Conservation (phyloP, 495 filamentous ascomycete species). For the Aspergillus panamensis region DNA sequence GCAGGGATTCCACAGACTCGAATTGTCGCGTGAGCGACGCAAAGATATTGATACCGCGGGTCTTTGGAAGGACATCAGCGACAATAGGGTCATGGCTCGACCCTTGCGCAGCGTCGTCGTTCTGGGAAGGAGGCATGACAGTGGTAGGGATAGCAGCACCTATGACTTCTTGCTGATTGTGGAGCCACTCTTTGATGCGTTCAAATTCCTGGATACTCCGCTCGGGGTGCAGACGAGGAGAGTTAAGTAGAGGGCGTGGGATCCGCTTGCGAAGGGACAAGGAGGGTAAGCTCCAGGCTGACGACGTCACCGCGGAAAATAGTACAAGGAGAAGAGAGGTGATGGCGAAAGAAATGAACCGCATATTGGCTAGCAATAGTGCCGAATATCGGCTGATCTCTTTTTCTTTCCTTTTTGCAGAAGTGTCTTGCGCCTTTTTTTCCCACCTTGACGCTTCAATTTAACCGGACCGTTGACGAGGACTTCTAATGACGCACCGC, state of each 20-base stretch:
- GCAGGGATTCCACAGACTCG: slow-evolving; percentile 61
- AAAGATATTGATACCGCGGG: slow-evolving; percentile 82
- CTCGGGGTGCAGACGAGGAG: slow-evolving; percentile 17
- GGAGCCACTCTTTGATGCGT: slow-evolving; percentile 22
- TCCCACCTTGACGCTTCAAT: neutral
- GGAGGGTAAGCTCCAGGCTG: slow-evolving; percentile 11
- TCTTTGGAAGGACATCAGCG: slow-evolving; percentile 81
- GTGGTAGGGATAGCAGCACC: slow-evolving; percentile 28
- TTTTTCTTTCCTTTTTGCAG: neutral
- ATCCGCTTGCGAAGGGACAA: slow-evolving; percentile 22
- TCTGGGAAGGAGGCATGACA: slow-evolving; percentile 36
- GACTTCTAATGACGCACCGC: slow-evolving; percentile 15
- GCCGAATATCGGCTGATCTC: neutral
- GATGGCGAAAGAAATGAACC: neutral
- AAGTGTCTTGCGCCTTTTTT: neutral
- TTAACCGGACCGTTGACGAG: neutral
- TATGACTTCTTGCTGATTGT: slow-evolving; percentile 34
- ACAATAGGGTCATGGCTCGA: slow-evolving; percentile 51
- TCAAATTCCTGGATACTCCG: slow-evolving; percentile 8
- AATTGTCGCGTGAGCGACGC: slow-evolving; percentile 82
- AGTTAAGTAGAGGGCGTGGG: slow-evolving; percentile 14
- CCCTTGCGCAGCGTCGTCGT: slow-evolving; percentile 14
- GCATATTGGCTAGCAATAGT: slow-evolving; percentile 8
- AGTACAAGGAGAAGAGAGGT: slow-evolving; percentile 13
- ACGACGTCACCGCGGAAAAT: slow-evolving; percentile 16